Conservation (phyloP, 179 eudicot genomes). For the Spinacia oleracea region DNA sequence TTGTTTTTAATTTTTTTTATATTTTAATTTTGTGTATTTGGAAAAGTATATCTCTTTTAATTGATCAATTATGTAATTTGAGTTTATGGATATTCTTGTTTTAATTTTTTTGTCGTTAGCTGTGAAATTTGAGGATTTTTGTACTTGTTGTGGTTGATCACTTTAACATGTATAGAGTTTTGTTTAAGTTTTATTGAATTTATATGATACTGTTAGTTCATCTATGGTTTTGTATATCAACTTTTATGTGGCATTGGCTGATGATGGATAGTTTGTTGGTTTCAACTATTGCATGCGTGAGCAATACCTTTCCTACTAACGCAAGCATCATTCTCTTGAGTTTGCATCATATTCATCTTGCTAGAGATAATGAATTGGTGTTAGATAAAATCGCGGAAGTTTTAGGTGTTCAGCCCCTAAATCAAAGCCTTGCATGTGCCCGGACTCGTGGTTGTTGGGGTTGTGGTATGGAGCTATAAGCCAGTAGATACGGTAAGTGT, state of each 20-base stretch:
- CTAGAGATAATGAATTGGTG: neutral
- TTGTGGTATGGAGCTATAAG: neutral
- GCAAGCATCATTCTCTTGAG: neutral
- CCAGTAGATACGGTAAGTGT: neutral
- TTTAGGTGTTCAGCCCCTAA: neutral
- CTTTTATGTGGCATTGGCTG: neutral
- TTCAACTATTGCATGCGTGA: slow-evolving; percentile 19
- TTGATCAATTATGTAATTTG: neutral
- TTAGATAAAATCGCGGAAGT: neutral
- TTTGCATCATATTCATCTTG: neutral
- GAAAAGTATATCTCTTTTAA: neutral
- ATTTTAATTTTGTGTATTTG: neutral
- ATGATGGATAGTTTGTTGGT: neutral
- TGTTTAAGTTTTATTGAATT: neutral
- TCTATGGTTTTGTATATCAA: neutral
- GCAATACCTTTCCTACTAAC: neutral
- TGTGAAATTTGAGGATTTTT: slow-evolving; percentile 1
- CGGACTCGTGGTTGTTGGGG: neutral
- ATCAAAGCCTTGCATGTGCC: slow-evolving; percentile 1
- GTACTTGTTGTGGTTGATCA: neutral
- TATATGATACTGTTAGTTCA: neutral
- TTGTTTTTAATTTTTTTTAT: neutral
- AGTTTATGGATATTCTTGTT: neutral
- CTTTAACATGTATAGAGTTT: neutral
- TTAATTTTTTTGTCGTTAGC: neutral